A percentile compares a stretch with the other conserved stretches of the same genome.
These are phyloP conservation scores for Microdochium paspali DNA, from an alignment of 2,329 filamentous ascomycete species.

Conservation along the genomic window DNA sequence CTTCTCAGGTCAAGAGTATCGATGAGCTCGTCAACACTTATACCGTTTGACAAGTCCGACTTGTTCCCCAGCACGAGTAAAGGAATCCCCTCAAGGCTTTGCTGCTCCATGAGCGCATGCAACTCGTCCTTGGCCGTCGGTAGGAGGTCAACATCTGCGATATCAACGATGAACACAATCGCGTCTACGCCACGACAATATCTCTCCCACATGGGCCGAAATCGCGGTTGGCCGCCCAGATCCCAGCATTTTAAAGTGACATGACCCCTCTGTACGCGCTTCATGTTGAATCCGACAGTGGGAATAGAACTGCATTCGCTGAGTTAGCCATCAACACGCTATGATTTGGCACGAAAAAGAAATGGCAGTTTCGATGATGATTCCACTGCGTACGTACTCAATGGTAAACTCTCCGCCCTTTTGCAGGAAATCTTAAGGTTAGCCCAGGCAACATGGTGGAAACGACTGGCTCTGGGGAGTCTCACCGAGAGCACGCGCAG, in stretches of 20 bases:
- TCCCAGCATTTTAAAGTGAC: conserved; percentile 99
- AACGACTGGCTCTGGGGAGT: conserved; percentile 9
- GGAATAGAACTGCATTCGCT: conserved; percentile 72
- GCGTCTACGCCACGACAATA: conserved; percentile 97
- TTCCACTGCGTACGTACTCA: conserved; percentile 60
- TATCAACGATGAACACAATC: conserved; percentile 97
- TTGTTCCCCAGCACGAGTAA: conserved; percentile 95
- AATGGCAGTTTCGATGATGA: conserved; percentile 2
- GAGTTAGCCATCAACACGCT: conserved; percentile 1
- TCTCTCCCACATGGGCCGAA: conserved; percentile 98
- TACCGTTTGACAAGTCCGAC: conserved; percentile 82
- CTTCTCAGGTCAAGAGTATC: conserved; percentile 83
- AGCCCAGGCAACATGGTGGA: conserved; percentile 8
- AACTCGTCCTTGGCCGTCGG: conserved; percentile 86
- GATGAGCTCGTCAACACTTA: conserved; percentile 92
- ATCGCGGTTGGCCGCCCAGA: conserved; percentile 90
- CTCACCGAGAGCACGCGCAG: conserved; percentile 91
- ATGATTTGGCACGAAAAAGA: conserved; percentile 1
- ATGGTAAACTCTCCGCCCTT: conserved; percentile 98
- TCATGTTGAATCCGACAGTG: conserved; percentile 98
- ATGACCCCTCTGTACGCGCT: conserved; percentile 94
- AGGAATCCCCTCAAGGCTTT: conserved; percentile 79
- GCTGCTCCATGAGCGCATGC: conserved; percentile 77
- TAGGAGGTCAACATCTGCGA: conserved; percentile 73
- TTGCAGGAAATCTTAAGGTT: conserved; percentile 19